phyloP scores from a whole-genome alignment of 441 rosid genomes.

The Populus hybrid region DNA sequence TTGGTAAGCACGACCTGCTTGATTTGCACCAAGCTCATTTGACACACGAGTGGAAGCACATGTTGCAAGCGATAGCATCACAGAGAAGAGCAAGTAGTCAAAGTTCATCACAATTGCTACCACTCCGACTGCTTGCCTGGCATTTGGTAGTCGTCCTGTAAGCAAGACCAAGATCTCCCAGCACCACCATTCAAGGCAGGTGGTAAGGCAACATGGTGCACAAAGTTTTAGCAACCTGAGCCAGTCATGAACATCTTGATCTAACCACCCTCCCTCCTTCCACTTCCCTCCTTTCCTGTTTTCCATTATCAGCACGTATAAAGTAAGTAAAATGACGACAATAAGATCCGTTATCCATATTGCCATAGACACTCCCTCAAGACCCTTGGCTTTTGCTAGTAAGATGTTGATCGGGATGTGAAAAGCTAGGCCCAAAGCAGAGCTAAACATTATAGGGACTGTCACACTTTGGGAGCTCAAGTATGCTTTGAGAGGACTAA shows the following conservation, averaged over 20 bases:
- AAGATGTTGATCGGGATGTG: slow-evolving; percentile 66
- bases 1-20: slow-evolving; percentile 39
- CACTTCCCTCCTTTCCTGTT: slow-evolving; percentile 40
- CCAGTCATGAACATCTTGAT: slow-evolving; percentile 57
- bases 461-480: slow-evolving; percentile 74
- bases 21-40: slow-evolving; percentile 80
- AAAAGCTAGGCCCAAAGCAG: slow-evolving; percentile 56
- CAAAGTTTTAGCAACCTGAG: slow-evolving; percentile 55
- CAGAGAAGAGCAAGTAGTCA: slow-evolving; percentile 72
- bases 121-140: slow-evolving; percentile 53
- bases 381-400: slow-evolving; percentile 52
- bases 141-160: slow-evolving; percentile 59
- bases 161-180: slow-evolving; percentile 78
- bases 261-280: slow-evolving; percentile 65
- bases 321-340: slow-evolving; percentile 41
- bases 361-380: slow-evolving; percentile 77
- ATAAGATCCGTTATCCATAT: slow-evolving; percentile 69
- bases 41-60: slow-evolving; percentile 74
- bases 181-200: slow-evolving; percentile 98
- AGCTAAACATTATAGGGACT: slow-evolving; percentile 64
- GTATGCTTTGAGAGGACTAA: slow-evolving; percentile 72
- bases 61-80: slow-evolving; percentile 67
- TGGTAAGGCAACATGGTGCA: slow-evolving; percentile 88
- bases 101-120: slow-evolving; percentile 71
- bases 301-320: slow-evolving; percentile 43